Percentiles rank a stretch among this genome's conserved stretches.
These are phyloP conservation scores for Chaetomiaceae sp. DNA, from an alignment of 2,329 filamentous ascomycete genomes.

Conservation along the genomic window DNA sequence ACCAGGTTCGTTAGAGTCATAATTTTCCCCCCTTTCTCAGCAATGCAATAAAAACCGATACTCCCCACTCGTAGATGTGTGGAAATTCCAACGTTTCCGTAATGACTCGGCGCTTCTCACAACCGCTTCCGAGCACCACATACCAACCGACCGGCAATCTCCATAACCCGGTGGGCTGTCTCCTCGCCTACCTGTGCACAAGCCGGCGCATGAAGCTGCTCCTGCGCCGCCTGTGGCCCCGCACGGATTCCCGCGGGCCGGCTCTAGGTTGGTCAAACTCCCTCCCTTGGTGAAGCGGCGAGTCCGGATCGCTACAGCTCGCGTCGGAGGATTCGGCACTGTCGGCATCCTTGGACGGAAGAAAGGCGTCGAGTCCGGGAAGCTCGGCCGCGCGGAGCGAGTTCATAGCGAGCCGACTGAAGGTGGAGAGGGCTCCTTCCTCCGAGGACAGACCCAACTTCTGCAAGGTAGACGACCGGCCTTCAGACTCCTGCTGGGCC, in stretches of 20 bases:
- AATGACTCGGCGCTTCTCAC: too few relatives aligned
- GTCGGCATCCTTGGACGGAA: slow-evolving; percentile 10
- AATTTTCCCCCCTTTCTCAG: background rate
- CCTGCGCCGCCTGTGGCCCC: slow-evolving; percentile 5
- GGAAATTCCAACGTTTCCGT: too few relatives aligned
- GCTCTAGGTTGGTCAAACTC: background rate
- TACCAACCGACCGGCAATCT: background rate
- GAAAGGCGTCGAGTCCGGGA: slow-evolving; percentile 6
- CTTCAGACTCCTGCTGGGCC: slow-evolving; percentile 7
- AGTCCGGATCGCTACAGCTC: slow-evolving; percentile 14
- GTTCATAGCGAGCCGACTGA: slow-evolving; percentile 19
- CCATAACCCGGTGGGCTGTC: too few relatives aligned
- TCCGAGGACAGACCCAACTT: background rate
- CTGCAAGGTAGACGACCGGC: slow-evolving; percentile 6
- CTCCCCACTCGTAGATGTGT: slow-evolving; percentile 7
- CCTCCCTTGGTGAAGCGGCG: background rate
- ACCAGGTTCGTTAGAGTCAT: background rate
- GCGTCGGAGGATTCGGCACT: slow-evolving; percentile 12
- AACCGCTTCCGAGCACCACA: background rate
- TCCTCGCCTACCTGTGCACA: slow-evolving; percentile 14
- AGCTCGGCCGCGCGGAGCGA: slow-evolving; percentile 18
- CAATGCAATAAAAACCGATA: slow-evolving; percentile 6
- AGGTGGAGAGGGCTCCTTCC: slow-evolving; percentile 10
- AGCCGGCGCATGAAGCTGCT: slow-evolving; percentile 15
- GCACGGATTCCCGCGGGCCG: slow-evolving; percentile 5